phyloP scores from a whole-genome alignment of 768 basidiomycete species.

The Podaxis rugospora region DNA sequence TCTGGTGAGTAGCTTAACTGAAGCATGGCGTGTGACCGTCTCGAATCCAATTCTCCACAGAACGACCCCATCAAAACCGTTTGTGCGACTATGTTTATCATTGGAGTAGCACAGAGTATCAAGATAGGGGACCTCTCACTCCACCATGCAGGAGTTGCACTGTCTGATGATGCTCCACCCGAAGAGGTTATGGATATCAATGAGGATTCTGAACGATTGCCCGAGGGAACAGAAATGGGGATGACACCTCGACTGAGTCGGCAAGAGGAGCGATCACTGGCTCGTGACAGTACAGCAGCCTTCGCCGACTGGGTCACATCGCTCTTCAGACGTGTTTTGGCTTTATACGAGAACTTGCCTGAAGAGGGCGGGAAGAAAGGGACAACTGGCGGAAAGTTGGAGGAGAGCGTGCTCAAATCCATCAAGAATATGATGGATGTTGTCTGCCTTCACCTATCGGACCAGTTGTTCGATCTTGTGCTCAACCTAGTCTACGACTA shows the following conservation, averaged over 20 bases:
- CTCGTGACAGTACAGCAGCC: conserved; percentile 71
- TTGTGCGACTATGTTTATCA: conserved; percentile 76
- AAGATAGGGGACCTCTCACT: conserved; percentile 75
- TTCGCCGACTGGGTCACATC: conserved; percentile 84
- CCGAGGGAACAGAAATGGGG: conserved; percentile 46
- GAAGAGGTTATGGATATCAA: conserved; percentile 55
- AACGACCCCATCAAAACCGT: conserved; percentile 81
- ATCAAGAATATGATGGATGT: conserved; percentile 79
- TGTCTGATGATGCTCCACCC: conserved; percentile 48
- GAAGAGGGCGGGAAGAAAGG: conserved; percentile 91
- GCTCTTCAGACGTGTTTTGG: conserved; percentile 72
- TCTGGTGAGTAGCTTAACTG: conserved; percentile 42
- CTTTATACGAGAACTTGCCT: conserved; percentile 87
- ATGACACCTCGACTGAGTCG: conserved; percentile 39
- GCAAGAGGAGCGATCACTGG: conserved; percentile 68
- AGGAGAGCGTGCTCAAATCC: conserved; percentile 72
- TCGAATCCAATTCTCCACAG: conserved; percentile 27
- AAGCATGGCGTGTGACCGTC: neutral
- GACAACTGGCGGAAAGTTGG: conserved; percentile 80
- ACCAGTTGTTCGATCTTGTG: conserved; percentile 77
- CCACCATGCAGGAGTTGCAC: conserved; percentile 49
- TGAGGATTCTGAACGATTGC: conserved; percentile 38
- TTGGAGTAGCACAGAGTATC: conserved; percentile 67
- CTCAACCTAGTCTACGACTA: conserved; percentile 84
- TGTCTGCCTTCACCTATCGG: conserved; percentile 76